phyloP scores from a whole-genome alignment of 257 asterid genomes.

The Prunella vulgaris region DNA sequence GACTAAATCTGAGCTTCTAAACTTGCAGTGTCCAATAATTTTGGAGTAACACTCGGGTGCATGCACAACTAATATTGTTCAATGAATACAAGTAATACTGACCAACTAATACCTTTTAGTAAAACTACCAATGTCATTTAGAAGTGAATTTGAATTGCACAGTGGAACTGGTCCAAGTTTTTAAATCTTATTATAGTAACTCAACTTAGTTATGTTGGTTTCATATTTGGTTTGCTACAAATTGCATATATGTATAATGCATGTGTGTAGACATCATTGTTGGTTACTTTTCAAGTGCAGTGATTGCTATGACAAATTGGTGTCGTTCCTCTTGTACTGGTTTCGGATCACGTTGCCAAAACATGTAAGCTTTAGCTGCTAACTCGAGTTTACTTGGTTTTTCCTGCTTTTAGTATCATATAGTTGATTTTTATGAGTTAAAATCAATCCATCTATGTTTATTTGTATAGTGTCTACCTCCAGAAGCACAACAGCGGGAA shows the following conservation, averaged over 20 bases:
- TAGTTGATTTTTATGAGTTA: neutral
- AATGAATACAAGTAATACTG: too few species aligned
- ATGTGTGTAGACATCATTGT: too few species aligned
- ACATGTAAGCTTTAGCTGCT: slow-evolving; percentile 62
- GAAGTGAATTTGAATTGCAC: too few species aligned
- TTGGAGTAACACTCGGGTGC: too few species aligned
- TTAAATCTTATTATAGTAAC: neutral
- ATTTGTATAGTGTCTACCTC: slow-evolving; percentile 51
- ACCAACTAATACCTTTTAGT: too few species aligned
- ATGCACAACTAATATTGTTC: too few species aligned
- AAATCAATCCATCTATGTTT: neutral
- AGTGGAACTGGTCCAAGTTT: too few species aligned
- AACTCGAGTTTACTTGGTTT: neutral
- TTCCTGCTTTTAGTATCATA: neutral
- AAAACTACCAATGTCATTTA: too few species aligned
- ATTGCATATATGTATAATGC: too few species aligned
- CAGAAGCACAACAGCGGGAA: slow-evolving; percentile 60
- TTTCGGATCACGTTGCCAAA: slow-evolving; percentile 71
- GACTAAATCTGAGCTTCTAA: neutral
- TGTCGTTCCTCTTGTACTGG: slow-evolving; percentile 90
- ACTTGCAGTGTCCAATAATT: neutral
- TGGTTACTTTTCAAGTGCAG: slow-evolving; percentile 41
- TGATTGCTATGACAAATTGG: slow-evolving; percentile 76
- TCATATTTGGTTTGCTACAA: neutral
- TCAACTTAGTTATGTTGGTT: slow-evolving; percentile 1